Conservation (phyloP, 164 flowering plant genomes). For the Annona squamosa region DNA sequence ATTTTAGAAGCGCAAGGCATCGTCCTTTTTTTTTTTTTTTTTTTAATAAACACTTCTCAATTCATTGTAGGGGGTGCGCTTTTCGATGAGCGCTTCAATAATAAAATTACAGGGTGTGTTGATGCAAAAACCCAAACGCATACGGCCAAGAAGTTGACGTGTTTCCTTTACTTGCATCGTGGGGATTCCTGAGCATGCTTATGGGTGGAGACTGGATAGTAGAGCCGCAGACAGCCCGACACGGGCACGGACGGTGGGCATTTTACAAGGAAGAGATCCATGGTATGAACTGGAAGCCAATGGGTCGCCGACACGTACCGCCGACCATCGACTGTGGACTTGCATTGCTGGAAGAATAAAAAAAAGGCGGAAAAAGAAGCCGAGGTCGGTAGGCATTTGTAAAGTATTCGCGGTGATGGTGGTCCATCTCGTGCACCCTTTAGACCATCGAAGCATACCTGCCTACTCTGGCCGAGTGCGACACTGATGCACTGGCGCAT, state of each 20-base stretch:
- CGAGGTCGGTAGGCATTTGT: neutral
- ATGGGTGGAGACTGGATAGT: neutral
- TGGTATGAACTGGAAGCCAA: slow-evolving; percentile 7
- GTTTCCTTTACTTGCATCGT: slow-evolving; percentile 12
- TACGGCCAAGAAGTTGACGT: neutral
- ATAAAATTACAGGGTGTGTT: neutral
- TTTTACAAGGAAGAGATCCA: slow-evolving; percentile 19
- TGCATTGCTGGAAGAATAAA: neutral
- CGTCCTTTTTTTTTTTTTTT: too few species aligned
- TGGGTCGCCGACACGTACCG: slow-evolving; percentile 26
- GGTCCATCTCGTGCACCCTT: slow-evolving; percentile 4
- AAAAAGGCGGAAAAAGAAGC: neutral
- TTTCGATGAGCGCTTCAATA: too few species aligned
- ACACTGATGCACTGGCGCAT: neutral
- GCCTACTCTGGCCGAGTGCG: neutral
- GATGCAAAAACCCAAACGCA: neutral
- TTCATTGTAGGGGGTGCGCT: too few species aligned
- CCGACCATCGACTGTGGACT: slow-evolving; percentile 45
- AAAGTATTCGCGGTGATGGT: slow-evolving; percentile 1
- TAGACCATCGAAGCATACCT: neutral
- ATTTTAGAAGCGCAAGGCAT: too few species aligned
- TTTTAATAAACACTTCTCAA: too few species aligned
- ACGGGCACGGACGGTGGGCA: slow-evolving; percentile 20
- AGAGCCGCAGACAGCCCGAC: neutral
- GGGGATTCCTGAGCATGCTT: slow-evolving; percentile 12